phyloP scores from a whole-genome alignment of 441 rosid species.

The Syzygium malaccense region DNA sequence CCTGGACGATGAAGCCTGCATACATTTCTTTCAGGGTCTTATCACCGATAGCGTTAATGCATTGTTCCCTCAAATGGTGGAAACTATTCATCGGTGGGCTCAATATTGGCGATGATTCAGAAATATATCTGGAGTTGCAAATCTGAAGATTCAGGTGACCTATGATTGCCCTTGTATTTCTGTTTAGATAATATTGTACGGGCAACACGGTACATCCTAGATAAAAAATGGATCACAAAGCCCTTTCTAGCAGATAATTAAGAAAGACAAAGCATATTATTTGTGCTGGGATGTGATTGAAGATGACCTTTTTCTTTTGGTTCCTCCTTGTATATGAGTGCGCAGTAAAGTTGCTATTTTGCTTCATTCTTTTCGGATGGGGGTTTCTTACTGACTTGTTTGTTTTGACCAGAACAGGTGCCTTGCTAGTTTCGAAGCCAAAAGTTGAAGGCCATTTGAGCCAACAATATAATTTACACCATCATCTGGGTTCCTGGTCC shows the following conservation, averaged over 20 bases:
- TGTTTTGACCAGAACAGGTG: neutral
- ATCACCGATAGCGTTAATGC: slow-evolving; percentile 97
- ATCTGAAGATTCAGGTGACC: neutral
- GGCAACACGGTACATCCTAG: too few species aligned
- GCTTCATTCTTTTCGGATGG: neutral
- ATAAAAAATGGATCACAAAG: too few species aligned
- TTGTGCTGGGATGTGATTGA: too few species aligned
- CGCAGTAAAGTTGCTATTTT: neutral
- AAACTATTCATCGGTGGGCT: slow-evolving; percentile 98
- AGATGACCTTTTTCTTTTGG: too few species aligned
- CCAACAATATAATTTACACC: neutral
- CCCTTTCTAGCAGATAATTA: too few species aligned
- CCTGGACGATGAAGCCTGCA: slow-evolving; percentile 90
- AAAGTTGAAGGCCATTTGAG: neutral
- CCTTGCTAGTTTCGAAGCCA: neutral
- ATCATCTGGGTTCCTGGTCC: neutral
- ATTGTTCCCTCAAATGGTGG: slow-evolving; percentile 97
- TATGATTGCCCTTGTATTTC: neutral
- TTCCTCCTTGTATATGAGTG: too few species aligned
- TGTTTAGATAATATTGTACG: too few species aligned
- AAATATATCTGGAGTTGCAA: neutral
- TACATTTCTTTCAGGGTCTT: slow-evolving; percentile 97
- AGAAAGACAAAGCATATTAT: too few species aligned
- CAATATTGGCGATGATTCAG: slow-evolving; percentile 84
- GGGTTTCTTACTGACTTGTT: neutral